Conservation (phyloP, 2,329 filamentous ascomycete species). For the Fusarium falciforme region DNA sequence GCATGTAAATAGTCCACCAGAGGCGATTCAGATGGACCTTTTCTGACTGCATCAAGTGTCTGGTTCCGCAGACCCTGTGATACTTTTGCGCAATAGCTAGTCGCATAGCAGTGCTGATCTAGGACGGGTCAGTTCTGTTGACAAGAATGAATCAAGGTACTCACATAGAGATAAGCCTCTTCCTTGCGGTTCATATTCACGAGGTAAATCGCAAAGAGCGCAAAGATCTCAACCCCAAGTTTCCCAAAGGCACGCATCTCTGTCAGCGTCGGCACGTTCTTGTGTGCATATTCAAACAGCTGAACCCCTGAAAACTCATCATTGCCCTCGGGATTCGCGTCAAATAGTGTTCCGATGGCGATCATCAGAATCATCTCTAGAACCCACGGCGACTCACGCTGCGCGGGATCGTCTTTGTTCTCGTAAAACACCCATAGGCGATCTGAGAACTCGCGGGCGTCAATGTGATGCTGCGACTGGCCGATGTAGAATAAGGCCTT, state of each 20-base stretch:
- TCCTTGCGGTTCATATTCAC: conserved; percentile 42
- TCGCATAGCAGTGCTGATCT: conserved; percentile 45
- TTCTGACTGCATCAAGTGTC: conserved; percentile 42
- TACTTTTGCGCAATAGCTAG: conserved; percentile 45
- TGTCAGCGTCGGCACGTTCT: conserved; percentile 42
- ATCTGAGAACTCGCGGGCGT: conserved; percentile 42
- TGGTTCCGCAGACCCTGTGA: conserved; percentile 42
- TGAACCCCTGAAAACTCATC: conserved; percentile 38
- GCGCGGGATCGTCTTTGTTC: conserved; percentile 35
- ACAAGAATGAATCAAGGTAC: background rate
- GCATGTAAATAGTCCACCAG: conserved; percentile 48
- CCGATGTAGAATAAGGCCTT: conserved; percentile 42
- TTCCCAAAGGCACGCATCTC: conserved; percentile 42
- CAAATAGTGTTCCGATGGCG: conserved; percentile 40
- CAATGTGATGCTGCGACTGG: conserved; percentile 43
- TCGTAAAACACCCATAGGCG: conserved; percentile 44
- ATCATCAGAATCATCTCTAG: conserved; percentile 44
- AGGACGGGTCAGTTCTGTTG: background rate
- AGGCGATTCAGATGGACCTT: conserved; percentile 43
- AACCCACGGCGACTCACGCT: conserved; percentile 39
- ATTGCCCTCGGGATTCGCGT: conserved; percentile 40
- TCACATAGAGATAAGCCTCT: conserved; percentile 42
- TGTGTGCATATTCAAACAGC: conserved; percentile 43
- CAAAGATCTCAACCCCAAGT: conserved; percentile 45
- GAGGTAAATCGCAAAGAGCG: conserved; percentile 41